Base-by-base conservation (phyloP, 768 basidiomycete genomes). In the Mycena epipterygia region DNA sequence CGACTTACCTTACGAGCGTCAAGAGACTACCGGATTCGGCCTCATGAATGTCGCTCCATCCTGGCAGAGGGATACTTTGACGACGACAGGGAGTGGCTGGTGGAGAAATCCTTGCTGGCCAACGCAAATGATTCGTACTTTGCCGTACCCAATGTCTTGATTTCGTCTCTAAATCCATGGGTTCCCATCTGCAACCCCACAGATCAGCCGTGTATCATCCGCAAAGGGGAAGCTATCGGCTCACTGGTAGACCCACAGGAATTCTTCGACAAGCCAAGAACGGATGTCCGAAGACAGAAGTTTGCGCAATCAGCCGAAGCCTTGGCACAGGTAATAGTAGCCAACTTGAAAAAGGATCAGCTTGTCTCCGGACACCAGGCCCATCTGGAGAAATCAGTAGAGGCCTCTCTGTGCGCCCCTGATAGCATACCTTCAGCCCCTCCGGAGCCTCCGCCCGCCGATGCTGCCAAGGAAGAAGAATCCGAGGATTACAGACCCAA, bases 101-200 rank as follows among this genome's bases (percentile, higher is more conserved):
- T 59, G 23, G 42, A 59, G n/a, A 59, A 59, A 25, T n/a, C 9
- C 35, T n/a, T 59, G 29, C 58, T 59, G 14, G 58, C 58, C 4
- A 59, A 59, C 14, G 58, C 41, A 3, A 44, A 44, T 21, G 39
- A 44, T 11, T 59, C 58, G 3, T 59, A 25, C 30, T 59, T 59
- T 13, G 58, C 58, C 0, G 29, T 59, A 3, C 41, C 41, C 0
- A 59, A 59, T 25, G 35, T 17, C 5, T 41, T 59, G 1, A 59
- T 59, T 29, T 59, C 58, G 1, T 59, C 58, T 14, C 32, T 5
- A 1, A 44, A 44, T 21, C 58, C 58, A 2, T 59, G 25, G 27
- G n/a, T 59, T 16, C 58, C 58, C 3, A 12, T 59, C 16, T 29
- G 58, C 21, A 59, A 59, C 16, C 58, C 58, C 0, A 42, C 58